A percentile compares a stretch with the other conserved stretches of the same genome.
Conservation (phyloP, 108 stramenopile genomes). For the Skeletonema tropicum region DNA sequence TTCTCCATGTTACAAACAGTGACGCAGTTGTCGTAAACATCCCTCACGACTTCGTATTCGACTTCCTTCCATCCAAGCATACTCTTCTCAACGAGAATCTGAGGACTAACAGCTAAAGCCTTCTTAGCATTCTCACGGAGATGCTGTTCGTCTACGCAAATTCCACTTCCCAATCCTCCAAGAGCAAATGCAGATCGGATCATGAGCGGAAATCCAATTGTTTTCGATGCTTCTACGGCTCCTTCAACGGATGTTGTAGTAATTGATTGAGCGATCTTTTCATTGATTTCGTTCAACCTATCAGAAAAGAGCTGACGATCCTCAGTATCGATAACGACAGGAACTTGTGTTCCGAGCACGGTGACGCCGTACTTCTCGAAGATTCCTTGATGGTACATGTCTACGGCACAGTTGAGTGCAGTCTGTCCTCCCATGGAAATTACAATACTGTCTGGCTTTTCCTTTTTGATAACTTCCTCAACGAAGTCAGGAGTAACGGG, state of each 20-base stretch:
- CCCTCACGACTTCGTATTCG: slow-evolving; percentile 97
- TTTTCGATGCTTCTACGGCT: slow-evolving; percentile 86
- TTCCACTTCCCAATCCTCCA: slow-evolving; percentile 97
- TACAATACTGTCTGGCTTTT: slow-evolving; percentile 97
- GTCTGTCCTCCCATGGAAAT: slow-evolving; percentile 99
- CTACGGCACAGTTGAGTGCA: slow-evolving; percentile 96
- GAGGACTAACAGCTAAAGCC: slow-evolving; percentile 89
- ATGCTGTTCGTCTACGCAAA: slow-evolving; percentile 86
- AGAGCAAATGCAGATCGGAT: slow-evolving; percentile 98
- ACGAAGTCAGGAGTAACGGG: slow-evolving; percentile 96
- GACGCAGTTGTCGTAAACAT: slow-evolving; percentile 91
- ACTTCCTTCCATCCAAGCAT: slow-evolving; percentile 99
- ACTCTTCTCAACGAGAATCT: slow-evolving; percentile 97
- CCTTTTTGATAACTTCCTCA: slow-evolving; percentile 95
- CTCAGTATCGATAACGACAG: slow-evolving; percentile 96
- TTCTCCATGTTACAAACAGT: slow-evolving; percentile 99
- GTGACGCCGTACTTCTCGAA: slow-evolving; percentile 92
- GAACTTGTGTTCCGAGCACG: slow-evolving; percentile 96
- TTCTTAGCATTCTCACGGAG: slow-evolving; percentile 86
- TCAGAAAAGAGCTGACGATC: slow-evolving; percentile 96
- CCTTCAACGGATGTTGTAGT: slow-evolving; percentile 80
- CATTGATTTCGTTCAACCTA: slow-evolving; percentile 93
- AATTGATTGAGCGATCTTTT: slow-evolving; percentile 94
- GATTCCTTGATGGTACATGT: slow-evolving; percentile 86
- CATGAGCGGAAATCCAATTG: slow-evolving; percentile 97